These are phyloP conservation scores for Phytophthora pistaciae DNA, from an alignment of 352 stramenopile genomes.

Conservation along the genomic window DNA sequence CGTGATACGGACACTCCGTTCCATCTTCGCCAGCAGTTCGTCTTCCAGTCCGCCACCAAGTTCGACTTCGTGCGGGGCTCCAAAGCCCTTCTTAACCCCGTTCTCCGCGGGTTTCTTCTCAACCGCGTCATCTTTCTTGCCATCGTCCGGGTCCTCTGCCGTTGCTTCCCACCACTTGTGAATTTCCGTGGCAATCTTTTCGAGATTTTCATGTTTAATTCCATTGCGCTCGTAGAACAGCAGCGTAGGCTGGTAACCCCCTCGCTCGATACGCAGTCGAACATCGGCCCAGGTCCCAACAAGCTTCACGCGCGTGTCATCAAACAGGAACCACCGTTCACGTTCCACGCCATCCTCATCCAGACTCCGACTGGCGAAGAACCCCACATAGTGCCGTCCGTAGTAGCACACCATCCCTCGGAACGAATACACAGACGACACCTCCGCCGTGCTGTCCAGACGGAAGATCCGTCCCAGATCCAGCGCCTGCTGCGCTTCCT, in stretches of 20 bases:
- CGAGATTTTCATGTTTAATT: conserved; percentile 67
- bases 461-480: conserved; percentile 79
- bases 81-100: conserved; percentile 27
- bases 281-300: conserved; percentile 82
- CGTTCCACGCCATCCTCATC: conserved; percentile 55
- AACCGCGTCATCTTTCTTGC: conserved; percentile 16
- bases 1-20: conserved; percentile 41
- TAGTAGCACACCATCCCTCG: conserved; percentile 90
- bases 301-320: conserved; percentile 84
- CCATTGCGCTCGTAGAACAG: conserved; percentile 86
- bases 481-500: conserved; percentile 58
- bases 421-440: conserved; percentile 68
- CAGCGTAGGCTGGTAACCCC: conserved; percentile 84
- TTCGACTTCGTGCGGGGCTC: conserved; percentile 41
- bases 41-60: conserved; percentile 34
- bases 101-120: conserved; percentile 20
- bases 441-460: conserved; percentile 47
- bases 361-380: conserved; percentile 79
- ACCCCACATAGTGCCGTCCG: conserved; percentile 85
- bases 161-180: conserved; percentile 82
- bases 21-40: conserved; percentile 42
- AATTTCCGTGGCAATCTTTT: conserved; percentile 73
- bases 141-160: conserved; percentile 32
- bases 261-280: conserved; percentile 73
- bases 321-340: conserved; percentile 85